Conservation (phyloP, 139 green algal genomes). For the Micractinium conductrix region DNA sequence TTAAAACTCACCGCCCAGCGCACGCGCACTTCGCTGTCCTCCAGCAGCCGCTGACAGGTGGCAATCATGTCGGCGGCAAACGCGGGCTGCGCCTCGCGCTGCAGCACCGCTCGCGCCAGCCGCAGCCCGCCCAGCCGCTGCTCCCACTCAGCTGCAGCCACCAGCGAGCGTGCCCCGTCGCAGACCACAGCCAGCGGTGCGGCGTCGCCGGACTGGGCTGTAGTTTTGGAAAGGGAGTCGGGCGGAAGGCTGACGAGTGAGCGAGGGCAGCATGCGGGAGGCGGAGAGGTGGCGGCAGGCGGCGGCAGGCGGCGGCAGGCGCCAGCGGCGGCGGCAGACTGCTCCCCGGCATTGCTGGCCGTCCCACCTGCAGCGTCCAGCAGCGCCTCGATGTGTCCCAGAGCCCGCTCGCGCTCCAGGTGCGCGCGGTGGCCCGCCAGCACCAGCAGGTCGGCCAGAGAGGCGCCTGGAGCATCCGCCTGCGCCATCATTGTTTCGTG, state of each 20-base stretch:
- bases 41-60: slow-evolving; percentile 28
- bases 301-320: not conserved
- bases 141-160: slow-evolving; percentile 51
- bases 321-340: not conserved
- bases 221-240: no score
- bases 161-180: slow-evolving; percentile 35
- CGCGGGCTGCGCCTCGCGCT: not conserved
- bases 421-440: slow-evolving; percentile 32
- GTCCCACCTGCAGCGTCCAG: slow-evolving; percentile 26
- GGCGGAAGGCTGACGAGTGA: not conserved
- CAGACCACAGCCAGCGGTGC: not conserved
- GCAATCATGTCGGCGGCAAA: slow-evolving; percentile 18
- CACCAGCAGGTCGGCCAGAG: slow-evolving; percentile 2
- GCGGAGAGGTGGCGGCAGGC: not conserved
- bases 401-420: slow-evolving; percentile 55
- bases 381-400: slow-evolving; percentile 31
- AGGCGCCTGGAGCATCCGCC: not conserved
- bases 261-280: not conserved
- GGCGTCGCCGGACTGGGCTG: not conserved
- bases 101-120: slow-evolving; percentile 45
- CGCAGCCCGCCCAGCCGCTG: slow-evolving; percentile 59
- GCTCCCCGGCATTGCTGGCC: no score
- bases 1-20: slow-evolving; percentile 53
- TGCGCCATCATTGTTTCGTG: not conserved
- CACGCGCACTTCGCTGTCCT: slow-evolving; percentile 57